Conservation (phyloP, 257 asterid species). For the Solanum lycopersicoides region DNA sequence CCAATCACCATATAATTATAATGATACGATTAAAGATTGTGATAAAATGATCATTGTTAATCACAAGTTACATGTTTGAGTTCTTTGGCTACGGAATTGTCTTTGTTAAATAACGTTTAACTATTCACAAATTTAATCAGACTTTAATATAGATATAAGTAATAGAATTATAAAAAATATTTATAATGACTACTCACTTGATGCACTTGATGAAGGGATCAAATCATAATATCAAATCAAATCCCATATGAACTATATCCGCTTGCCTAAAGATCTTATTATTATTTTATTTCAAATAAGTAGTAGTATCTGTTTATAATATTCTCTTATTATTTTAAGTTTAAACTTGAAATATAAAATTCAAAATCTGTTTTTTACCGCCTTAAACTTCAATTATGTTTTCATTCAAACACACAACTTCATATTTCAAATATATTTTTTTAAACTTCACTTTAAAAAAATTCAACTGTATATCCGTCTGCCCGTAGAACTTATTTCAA, state of each 20-base stretch:
- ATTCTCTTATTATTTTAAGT: neutral
- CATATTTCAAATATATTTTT: neutral
- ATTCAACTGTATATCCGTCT: too few species aligned
- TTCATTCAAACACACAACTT: neutral
- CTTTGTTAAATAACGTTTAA: too few species aligned
- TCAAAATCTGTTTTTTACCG: neutral
- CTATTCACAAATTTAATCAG: too few species aligned
- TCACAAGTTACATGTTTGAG: too few species aligned
- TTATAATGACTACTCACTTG: too few species aligned
- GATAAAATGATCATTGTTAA: too few species aligned
- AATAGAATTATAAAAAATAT: too few species aligned
- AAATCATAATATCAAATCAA: neutral
- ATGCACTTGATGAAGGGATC: neutral
- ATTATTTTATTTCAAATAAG: neutral
- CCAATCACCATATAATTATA: neutral
- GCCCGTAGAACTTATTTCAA: neutral
- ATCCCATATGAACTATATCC: neutral
- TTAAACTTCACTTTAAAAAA: too few species aligned
- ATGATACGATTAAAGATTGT: too few species aligned
- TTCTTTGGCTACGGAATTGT: rapidly evolving
- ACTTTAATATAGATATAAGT: too few species aligned
- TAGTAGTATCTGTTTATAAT: neutral
- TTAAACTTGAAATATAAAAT: neutral
- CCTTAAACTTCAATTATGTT: neutral
- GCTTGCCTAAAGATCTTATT: neutral